phyloP scores from a whole-genome alignment of 495 filamentous ascomycete species.

The Penicillium salamii region DNA sequence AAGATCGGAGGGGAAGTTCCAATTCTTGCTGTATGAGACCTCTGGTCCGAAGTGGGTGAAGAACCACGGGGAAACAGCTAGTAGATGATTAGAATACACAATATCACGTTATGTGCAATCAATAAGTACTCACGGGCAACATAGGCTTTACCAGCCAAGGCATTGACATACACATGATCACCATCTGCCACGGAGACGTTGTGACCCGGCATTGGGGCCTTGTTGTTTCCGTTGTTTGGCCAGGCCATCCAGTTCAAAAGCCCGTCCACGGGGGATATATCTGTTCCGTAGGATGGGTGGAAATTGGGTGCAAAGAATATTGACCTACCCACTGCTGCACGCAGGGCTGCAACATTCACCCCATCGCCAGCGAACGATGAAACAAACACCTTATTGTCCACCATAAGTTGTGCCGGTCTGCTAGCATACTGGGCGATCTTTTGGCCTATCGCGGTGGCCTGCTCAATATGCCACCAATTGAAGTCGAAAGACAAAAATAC shows the following conservation, averaged over 20 bases:
- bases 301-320: constrained; percentile 59
- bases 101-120: not conserved
- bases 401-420: constrained; percentile 50
- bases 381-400: constrained; percentile 53
- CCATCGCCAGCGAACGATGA: constrained; percentile 56
- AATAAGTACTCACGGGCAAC: constrained; percentile 46
- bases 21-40: constrained; percentile 45
- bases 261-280: constrained; percentile 43
- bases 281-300: constrained; percentile 36
- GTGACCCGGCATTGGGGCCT: constrained; percentile 44
- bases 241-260: constrained; percentile 61
- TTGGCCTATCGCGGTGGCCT: constrained; percentile 42
- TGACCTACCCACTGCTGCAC: constrained; percentile 39
- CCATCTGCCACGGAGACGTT: constrained; percentile 48
- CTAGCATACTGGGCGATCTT: constrained; percentile 49
- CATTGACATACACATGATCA: constrained; percentile 46
- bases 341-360: constrained; percentile 43
- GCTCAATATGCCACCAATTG: constrained; percentile 48
- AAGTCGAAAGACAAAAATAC: constrained; percentile 62
- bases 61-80: constrained; percentile 39
- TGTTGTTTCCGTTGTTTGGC: constrained; percentile 54
- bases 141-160: constrained; percentile 51
- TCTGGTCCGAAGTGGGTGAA: constrained; percentile 38
- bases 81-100: not conserved
- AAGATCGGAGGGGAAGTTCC: constrained; percentile 50